Evolutionary conservation across 805 yeast genomes (phyloP).

Genomic region (Metschnikowia sp.): DNA sequence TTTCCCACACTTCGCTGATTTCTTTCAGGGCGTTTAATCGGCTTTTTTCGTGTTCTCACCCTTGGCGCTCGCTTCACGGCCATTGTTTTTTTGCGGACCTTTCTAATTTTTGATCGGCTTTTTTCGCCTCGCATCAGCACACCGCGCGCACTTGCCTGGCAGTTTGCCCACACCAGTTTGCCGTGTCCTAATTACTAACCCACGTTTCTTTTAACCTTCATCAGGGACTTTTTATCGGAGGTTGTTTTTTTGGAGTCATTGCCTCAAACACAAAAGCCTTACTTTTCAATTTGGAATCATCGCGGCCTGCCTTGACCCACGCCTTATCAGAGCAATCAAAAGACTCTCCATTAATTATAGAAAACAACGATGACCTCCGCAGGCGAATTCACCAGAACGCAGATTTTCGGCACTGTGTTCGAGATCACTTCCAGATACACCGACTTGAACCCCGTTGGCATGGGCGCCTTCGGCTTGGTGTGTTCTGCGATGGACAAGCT

Average conservation of each 20-base stretch:
- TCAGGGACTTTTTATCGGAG: background rate
- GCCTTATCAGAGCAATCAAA: too few species aligned
- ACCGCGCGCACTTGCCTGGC: background rate
- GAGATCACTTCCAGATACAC: conserved; percentile 88
- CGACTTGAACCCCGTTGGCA: conserved; percentile 95
- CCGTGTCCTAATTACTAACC: background rate
- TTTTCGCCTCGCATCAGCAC: background rate
- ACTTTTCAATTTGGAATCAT: too few species aligned
- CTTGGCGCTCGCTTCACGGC: too few species aligned
- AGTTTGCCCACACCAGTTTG: background rate
- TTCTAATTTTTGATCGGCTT: background rate
- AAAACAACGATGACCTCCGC: conserved; percentile 33
- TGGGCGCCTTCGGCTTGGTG: conserved; percentile 99
- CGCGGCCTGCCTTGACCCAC: background rate
- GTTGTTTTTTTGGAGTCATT: background rate
- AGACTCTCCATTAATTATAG: background rate
- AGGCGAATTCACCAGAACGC: conserved; percentile 65
- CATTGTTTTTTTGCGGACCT: too few species aligned
- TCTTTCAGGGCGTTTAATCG: too few species aligned
- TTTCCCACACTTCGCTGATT: too few species aligned
- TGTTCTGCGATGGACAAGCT: conserved; percentile 93
- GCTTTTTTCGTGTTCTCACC: too few species aligned
- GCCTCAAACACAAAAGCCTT: too few species aligned
- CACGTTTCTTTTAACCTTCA: too few species aligned
- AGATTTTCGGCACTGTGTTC: conserved; percentile 92